Evolutionary conservation across 2,329 filamentous ascomycete species (phyloP).

Genomic region (Hawksworthiomyces lignivorus): DNA sequence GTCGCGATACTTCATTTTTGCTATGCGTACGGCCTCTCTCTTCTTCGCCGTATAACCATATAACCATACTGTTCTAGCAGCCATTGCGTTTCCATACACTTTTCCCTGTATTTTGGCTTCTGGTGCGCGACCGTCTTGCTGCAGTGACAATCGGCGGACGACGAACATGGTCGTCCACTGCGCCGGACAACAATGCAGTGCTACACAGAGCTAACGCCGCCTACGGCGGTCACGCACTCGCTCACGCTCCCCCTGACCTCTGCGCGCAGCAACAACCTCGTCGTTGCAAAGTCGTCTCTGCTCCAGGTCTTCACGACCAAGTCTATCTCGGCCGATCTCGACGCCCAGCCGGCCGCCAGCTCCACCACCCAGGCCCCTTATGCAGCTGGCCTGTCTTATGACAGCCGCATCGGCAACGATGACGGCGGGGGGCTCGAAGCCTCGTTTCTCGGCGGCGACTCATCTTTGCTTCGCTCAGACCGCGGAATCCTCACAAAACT

Average conservation of each 20-base stretch:
- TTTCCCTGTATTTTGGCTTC: too few relatives aligned
- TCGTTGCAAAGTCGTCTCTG: conserved; percentile 86
- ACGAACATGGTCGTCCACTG: conserved; percentile 15
- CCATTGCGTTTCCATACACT: too few relatives aligned
- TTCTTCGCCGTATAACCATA: too few relatives aligned
- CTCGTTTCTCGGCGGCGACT: conserved; percentile 59
- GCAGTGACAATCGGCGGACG: too few relatives aligned
- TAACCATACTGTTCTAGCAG: too few relatives aligned
- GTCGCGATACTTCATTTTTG: too few relatives aligned
- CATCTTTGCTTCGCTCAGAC: conserved; percentile 53
- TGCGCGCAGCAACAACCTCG: conserved; percentile 69
- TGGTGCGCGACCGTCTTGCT: too few relatives aligned
- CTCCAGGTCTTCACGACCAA: conserved; percentile 83
- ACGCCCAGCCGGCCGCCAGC: conserved; percentile 29
- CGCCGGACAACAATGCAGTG: conserved; percentile 66
- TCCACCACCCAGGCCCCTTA: conserved; percentile 25
- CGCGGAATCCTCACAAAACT: conserved; percentile 65
- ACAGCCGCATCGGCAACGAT: conserved; percentile 49
- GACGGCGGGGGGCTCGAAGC: conserved; percentile 58
- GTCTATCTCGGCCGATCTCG: conserved; percentile 56
- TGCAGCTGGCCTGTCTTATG: conserved; percentile 36
- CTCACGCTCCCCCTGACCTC: conserved; percentile 71
- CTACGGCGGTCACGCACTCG: conserved; percentile 88
- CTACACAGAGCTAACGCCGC: conserved; percentile 91
- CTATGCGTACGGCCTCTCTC: too few relatives aligned